These are phyloP conservation scores for Chrysochromulina parva DNA, from an alignment of 78 protist genomes.

Conservation along the genomic window DNA sequence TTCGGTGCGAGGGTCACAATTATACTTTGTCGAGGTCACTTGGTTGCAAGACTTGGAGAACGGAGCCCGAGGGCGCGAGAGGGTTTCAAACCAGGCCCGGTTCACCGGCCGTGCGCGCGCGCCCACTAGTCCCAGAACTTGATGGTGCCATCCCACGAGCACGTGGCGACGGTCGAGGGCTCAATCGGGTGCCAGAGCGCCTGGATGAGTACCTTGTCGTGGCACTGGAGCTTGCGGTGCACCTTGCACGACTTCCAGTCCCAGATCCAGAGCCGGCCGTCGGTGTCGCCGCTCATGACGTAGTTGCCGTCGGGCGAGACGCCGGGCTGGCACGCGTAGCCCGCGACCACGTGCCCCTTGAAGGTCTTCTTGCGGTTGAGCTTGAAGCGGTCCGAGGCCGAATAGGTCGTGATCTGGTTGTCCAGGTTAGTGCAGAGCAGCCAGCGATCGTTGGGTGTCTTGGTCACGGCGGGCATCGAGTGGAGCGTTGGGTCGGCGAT, in stretches of 20 bases:
- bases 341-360: conserved; percentile 86
- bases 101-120: background rate
- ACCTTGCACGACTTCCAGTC: conserved; percentile 88
- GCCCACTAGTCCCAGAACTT: conserved; percentile 73
- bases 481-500: conserved; percentile 75
- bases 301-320: conserved; percentile 91
- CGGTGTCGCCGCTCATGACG: conserved; percentile 84
- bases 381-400: conserved; percentile 72
- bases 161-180: conserved; percentile 76
- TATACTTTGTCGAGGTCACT: background rate
- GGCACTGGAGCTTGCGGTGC: conserved; percentile 73
- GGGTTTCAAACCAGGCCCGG: too few relatives aligned
- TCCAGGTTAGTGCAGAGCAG: conserved; percentile 86
- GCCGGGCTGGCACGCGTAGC: conserved; percentile 88
- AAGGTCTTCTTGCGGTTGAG: conserved; percentile 79
- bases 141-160: conserved; percentile 90
- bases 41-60: background rate
- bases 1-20: too few relatives aligned
- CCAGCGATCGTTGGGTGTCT: conserved; percentile 60
- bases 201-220: conserved; percentile 81
- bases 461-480: conserved; percentile 51
- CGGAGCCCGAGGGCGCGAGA: background rate
- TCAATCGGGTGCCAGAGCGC: conserved; percentile 91
- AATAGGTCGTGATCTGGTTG: conserved; percentile 85
- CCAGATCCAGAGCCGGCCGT: conserved; percentile 92